A percentile compares a stretch with the other conserved stretches of the same genome.
phyloP scores from a whole-genome alignment of 2,329 filamentous ascomycete species.

The Neocucurbitaria cava region DNA sequence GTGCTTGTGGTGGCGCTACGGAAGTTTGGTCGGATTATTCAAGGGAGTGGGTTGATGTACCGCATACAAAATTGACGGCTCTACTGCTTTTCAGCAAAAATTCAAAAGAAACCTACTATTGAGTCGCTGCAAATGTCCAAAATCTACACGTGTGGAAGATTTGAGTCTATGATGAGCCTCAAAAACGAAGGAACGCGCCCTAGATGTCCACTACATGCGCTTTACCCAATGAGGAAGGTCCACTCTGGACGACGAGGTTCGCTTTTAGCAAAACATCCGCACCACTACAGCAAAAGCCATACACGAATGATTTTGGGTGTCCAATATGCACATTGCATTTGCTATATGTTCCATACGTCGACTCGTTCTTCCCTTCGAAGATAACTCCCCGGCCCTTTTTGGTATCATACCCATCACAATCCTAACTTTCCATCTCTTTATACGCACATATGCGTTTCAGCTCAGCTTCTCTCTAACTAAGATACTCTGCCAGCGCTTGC shows the following conservation, averaged over 20 bases:
- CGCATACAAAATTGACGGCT: background rate
- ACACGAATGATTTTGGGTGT: too few species aligned
- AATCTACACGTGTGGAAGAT: slow-evolving; percentile 3
- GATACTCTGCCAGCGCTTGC: slow-evolving; percentile 47
- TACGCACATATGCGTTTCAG: background rate
- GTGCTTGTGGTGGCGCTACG: background rate
- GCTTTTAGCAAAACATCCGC: too few species aligned
- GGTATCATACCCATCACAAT: slow-evolving; percentile 23
- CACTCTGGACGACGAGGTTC: too few species aligned
- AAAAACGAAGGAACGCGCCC: slow-evolving; percentile 7
- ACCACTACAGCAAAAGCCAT: too few species aligned
- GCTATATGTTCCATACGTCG: background rate
- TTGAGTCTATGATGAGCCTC: slow-evolving; percentile 3
- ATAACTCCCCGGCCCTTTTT: slow-evolving; percentile 12
- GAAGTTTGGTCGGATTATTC: background rate
- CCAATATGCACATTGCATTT: background rate
- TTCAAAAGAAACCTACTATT: background rate
- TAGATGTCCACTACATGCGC: slow-evolving; percentile 14
- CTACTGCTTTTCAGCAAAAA: background rate
- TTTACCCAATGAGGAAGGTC: slow-evolving; percentile 19
- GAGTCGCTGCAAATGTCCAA: background rate
- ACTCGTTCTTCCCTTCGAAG: background rate
- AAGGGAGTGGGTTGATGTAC: background rate
- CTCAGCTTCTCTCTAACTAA: slow-evolving; percentile 14
- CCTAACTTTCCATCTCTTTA: background rate